Evolutionary conservation across 208 protist species (phyloP).

Genomic region (Trypanosoma avium): DNA sequence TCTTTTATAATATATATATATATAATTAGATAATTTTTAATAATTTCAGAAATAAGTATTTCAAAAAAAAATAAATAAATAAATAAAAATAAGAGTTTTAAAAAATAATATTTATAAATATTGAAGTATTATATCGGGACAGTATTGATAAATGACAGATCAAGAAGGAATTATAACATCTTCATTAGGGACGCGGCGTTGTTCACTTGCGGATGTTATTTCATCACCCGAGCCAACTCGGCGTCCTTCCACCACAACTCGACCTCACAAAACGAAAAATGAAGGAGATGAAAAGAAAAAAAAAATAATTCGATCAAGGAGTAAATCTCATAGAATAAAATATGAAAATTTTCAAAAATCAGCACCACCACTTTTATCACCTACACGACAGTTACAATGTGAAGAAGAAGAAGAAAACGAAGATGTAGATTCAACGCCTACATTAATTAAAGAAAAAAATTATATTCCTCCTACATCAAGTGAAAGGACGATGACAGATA

Average conservation of each 20-base stretch:
- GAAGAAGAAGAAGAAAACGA: not conserved
- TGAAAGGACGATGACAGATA: conserved; percentile 1
- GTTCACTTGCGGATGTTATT: conserved; percentile 19
- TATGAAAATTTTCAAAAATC: not conserved
- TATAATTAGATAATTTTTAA: no score
- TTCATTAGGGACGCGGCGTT: not conserved
- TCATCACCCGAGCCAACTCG: conserved; percentile 14
- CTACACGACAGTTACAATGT: not conserved
- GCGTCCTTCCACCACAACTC: not conserved
- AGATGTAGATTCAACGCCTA: not conserved
- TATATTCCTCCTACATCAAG: not conserved
- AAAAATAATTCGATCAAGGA: not conserved
- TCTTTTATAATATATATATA: no score
- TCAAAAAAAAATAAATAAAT: no score
- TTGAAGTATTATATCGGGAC: no score
- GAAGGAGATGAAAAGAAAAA: not conserved
- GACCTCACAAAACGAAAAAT: not conserved
- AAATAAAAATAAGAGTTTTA: no score
- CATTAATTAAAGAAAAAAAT: not conserved
- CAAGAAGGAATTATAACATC: not conserved
- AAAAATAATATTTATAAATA: no score
- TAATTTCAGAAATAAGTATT: no score
- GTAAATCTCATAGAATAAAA: not conserved
- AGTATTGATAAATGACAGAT: not conserved
- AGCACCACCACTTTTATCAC: not conserved